Evolutionary conservation across 2,329 filamentous ascomycete species (phyloP), one percentile per base, ranked within the genome.

Genomic region (Plenodomus tracheiphilus): DNA sequence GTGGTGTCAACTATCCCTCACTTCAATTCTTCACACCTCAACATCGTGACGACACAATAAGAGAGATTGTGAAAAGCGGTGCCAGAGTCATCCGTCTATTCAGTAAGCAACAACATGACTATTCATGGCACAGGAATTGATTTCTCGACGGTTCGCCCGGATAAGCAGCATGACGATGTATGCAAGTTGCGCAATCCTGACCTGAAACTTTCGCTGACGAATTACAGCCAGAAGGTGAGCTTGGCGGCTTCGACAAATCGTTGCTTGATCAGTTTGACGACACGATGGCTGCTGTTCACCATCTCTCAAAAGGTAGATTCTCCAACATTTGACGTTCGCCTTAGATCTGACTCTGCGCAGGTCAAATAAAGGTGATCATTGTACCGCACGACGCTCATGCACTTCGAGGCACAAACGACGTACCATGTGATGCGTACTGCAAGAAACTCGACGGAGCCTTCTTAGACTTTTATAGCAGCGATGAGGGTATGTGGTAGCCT

Each of bases 291-390:
- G 67, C 67, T 10, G 66, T 72, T 15, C 65, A 72, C 46, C 63
- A 58, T 3, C 56, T 72, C 13, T 70, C 68, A 0, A 65, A 69
- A 44, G 69, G 66, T 62, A 50, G 16, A 47, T 48, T 7, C 8
- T 18, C 28, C 3, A 39, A 13, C 15, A 15, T 2, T 37, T 2
- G 3, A 22, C 8, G 16, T 43, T n/a, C 10, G 30, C 11, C 35
- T 28, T 7, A n/a, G 30, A 16, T 17, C 37, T 46, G 30, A 51
- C 32, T 47, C 9, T 28, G 3, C 11, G n/a, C 38, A 69, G 66
- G 69, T 16, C 58, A 66, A 30, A 50, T 68, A 35, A 72, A 72
- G 49, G 69, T 72, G 43, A 69, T 72, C 18, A 67, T 72, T 17
- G 66, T 60, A 21, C 69, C 69, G 1, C 69, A 72, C 39, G 65